Percentiles rank a stretch among this genome's conserved stretches.
These are phyloP conservation scores for Mycena latifolia DNA, from an alignment of 768 basidiomycete genomes.

Conservation along the genomic window DNA sequence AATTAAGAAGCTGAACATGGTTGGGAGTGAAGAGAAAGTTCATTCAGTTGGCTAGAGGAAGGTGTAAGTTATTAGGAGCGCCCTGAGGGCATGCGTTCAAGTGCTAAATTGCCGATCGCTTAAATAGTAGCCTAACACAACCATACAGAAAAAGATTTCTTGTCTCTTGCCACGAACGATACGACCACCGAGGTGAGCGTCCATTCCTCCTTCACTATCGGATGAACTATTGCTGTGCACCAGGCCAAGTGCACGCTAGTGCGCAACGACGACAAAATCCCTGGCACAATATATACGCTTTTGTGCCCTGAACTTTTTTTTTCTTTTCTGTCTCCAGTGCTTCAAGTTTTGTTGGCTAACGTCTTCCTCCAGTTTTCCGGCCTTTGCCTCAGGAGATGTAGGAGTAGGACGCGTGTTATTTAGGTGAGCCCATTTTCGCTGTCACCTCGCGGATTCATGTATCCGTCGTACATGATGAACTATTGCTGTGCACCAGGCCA, in stretches of 20 bases:
- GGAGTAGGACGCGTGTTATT: neutral
- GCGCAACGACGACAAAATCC: conserved; percentile 60
- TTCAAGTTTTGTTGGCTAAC: conserved; percentile 8
- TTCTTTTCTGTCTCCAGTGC: neutral
- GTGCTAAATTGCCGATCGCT: neutral
- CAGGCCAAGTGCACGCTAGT: conserved; percentile 61
- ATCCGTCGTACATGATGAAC: conserved; percentile 26
- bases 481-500: conserved; percentile 34
- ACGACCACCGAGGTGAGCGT: conserved; percentile 38
- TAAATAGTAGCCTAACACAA: no score
- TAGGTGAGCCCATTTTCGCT: conserved; percentile 8
- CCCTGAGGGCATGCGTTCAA: conserved; percentile 19
- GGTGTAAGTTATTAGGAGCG: conserved; percentile 26
- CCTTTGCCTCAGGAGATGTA: no score
- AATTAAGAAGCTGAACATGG: conserved; percentile 85
- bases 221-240: conserved; percentile 72
- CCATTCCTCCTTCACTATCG: neutral
- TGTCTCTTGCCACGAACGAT: no score
- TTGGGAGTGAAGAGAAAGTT: conserved; percentile 83
- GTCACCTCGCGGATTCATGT: conserved; percentile 3
- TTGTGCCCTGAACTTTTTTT: conserved; percentile 58
- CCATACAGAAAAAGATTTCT: no score
- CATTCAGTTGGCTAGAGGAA: conserved; percentile 54
- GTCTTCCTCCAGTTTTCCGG: neutral
- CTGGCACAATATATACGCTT: conserved; percentile 65